Base-by-base conservation (phyloP, 306 rosid genomes). In the Fagus crenata region DNA sequence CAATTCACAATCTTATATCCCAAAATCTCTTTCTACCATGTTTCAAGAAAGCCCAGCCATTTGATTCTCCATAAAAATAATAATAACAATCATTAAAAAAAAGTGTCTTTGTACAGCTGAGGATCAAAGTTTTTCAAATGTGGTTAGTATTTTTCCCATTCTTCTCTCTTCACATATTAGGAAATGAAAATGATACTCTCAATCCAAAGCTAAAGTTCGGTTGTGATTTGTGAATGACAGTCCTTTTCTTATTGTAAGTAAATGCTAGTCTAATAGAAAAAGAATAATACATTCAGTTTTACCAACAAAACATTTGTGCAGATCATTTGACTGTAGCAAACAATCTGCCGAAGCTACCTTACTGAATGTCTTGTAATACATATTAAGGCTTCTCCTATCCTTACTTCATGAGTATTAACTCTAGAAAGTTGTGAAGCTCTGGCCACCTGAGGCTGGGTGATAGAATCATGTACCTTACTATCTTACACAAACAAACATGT, bases 1-100 rank as follows among this genome's bases (percentile, higher is more conserved):
- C 43, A 51, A 77, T 39, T 75, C 42, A 56, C 40, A 76, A 75
- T 71, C 54, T 63, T 32, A 78, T 33, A 76, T 67, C 59, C 36
- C n/a, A 53, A 59, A 49, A 81, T 69, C 73, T 60, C 73, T 14
- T 40, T 32, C 71, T 36, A 61, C 82, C 74, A 72, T 68, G 70
- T 60, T 73, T 59, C 64, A 59, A 46, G 77, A 73, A 76, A 77
- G 15, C 7, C 69, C 43, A 56, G 43, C 49, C 40, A 40, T 73
- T 49, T 14, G 69, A 36, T 35, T 35, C 69, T 36, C 12, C 69
- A 33, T 35, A 63, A 35, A 7, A 46, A 46, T 9, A 46, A 46
- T 46, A 46, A 46, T 46, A 46, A 46, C 51, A 46, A 22, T 22
- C 28, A 22, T 22, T 22, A 0, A 46, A 14, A 46, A 11, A 63